Conservation (phyloP, 1,139 yeast species). For the Zygosaccharomyces sapae region DNA sequence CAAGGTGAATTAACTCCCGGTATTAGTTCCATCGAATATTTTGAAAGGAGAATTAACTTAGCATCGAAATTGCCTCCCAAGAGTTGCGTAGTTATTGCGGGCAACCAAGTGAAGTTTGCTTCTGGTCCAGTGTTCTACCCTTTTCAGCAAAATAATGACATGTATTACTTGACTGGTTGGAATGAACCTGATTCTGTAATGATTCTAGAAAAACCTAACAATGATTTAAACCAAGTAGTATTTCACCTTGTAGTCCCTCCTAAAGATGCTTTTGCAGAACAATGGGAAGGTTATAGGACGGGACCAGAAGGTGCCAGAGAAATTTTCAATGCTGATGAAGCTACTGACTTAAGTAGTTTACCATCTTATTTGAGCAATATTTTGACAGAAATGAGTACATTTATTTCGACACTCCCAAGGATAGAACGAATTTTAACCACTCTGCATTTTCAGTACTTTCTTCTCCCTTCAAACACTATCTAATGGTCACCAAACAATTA, state of each 20-base stretch:
- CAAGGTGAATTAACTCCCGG: conserved; percentile 88
- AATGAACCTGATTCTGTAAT: conserved; percentile 84
- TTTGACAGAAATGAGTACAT: conserved; percentile 47
- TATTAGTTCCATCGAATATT: conserved; percentile 78
- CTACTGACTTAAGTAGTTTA: conserved; percentile 48
- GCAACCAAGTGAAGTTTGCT: conserved; percentile 68
- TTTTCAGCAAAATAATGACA: conserved; percentile 87
- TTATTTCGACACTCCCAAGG: conserved; percentile 44
- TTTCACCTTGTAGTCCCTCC: conserved; percentile 85
- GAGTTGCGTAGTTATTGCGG: conserved; percentile 71
- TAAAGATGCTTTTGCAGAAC: conserved; percentile 68
- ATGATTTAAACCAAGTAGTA: conserved; percentile 48
- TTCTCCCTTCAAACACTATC: conserved; percentile 21
- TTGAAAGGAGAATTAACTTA: conserved; percentile 57
- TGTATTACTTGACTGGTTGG: conserved; percentile 88
- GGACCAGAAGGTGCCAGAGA: conserved; percentile 81
- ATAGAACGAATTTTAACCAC: conserved; percentile 19
- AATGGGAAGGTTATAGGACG: conserved; percentile 93
- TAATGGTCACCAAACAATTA: conserved; percentile 29
- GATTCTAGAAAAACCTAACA: conserved; percentile 60
- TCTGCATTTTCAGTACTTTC: conserved; percentile 26
- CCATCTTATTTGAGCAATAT: conserved; percentile 45
- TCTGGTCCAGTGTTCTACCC: conserved; percentile 88
- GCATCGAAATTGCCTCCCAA: conserved; percentile 55
- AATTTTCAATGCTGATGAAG: conserved; percentile 81